Evolutionary conservation across 2,329 filamentous ascomycete genomes (phyloP).

Genomic region (Aspergillus aculeatinus): DNA sequence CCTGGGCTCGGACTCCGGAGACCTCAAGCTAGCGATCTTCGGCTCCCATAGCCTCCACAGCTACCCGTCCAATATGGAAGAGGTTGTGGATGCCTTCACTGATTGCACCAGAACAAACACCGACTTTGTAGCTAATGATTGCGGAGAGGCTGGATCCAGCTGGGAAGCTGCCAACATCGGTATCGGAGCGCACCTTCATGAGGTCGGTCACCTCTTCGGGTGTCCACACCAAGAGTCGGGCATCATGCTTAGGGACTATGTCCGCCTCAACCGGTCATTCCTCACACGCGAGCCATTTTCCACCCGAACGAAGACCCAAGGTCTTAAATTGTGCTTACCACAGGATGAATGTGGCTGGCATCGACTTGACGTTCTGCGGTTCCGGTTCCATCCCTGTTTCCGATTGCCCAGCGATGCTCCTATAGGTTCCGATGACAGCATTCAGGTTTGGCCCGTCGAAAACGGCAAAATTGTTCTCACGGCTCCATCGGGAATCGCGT

Average conservation of each 20-base stretch:
- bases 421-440: slow-evolving; percentile 66
- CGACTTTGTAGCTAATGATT: slow-evolving; percentile 77
- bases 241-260: slow-evolving; percentile 90
- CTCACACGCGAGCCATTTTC: slow-evolving; percentile 78
- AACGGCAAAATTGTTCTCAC: slow-evolving; percentile 73
- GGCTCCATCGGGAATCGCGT: slow-evolving; percentile 77
- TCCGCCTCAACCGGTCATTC: slow-evolving; percentile 80
- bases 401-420: slow-evolving; percentile 72
- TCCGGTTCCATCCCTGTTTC: slow-evolving; percentile 89
- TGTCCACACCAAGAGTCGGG: slow-evolving; percentile 86
- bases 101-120: slow-evolving; percentile 90
- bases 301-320: slow-evolving; percentile 80
- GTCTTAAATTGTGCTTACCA: slow-evolving; percentile 67
- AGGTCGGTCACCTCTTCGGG: slow-evolving; percentile 85
- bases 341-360: slow-evolving; percentile 91
- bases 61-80: slow-evolving; percentile 85
- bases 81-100: slow-evolving; percentile 82
- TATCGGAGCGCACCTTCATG: slow-evolving; percentile 88
- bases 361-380: slow-evolving; percentile 81
- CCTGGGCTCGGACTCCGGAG: slow-evolving; percentile 70
- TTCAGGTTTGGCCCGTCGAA: slow-evolving; percentile 85
- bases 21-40: slow-evolving; percentile 81
- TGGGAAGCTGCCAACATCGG: slow-evolving; percentile 97
- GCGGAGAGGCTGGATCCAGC: slow-evolving; percentile 79
- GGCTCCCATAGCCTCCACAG: slow-evolving; percentile 90